Percentiles rank a stretch among this genome's conserved stretches.
phyloP scores from a whole-genome alignment of 371 early-diverging fungal genomes.

The Apophysomyces variabilis region DNA sequence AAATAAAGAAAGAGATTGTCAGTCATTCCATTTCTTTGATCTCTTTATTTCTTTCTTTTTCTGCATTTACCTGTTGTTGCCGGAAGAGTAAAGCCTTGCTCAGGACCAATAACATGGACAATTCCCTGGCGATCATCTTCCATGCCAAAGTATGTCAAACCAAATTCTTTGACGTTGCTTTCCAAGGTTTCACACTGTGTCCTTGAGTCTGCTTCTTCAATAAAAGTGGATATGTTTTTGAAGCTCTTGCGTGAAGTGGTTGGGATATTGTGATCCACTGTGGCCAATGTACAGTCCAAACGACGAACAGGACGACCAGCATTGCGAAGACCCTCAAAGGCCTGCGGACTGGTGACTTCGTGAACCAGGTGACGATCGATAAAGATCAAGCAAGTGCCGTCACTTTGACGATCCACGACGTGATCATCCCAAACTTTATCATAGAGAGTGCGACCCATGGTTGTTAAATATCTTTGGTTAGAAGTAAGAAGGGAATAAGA shows the following conservation, averaged over 20 bases:
- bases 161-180: conserved; percentile 66
- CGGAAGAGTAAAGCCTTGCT: conserved; percentile 76
- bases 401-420: conserved; percentile 52
- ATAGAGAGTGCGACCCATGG: conserved; percentile 57
- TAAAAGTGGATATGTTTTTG: conserved; percentile 62
- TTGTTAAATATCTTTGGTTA: neutral
- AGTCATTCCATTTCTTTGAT: too few species aligned
- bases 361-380: conserved; percentile 76
- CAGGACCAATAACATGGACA: conserved; percentile 79
- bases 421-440: conserved; percentile 57
- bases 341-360: conserved; percentile 71
- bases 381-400: conserved; percentile 69
- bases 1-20: neutral
- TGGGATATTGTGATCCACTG: conserved; percentile 80
- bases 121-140: conserved; percentile 72
- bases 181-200: conserved; percentile 70
- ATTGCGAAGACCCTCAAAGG: conserved; percentile 70
- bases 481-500: too few species aligned
- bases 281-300: conserved; percentile 68
- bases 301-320: conserved; percentile 64
- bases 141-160: conserved; percentile 71
- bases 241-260: conserved; percentile 57
- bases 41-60: neutral
- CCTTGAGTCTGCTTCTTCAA: conserved; percentile 66
- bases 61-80: conserved; percentile 55